These are phyloP conservation scores for Pelargonium myrrhifolium DNA, from an alignment of 441 rosid genomes.

Conservation along the genomic window DNA sequence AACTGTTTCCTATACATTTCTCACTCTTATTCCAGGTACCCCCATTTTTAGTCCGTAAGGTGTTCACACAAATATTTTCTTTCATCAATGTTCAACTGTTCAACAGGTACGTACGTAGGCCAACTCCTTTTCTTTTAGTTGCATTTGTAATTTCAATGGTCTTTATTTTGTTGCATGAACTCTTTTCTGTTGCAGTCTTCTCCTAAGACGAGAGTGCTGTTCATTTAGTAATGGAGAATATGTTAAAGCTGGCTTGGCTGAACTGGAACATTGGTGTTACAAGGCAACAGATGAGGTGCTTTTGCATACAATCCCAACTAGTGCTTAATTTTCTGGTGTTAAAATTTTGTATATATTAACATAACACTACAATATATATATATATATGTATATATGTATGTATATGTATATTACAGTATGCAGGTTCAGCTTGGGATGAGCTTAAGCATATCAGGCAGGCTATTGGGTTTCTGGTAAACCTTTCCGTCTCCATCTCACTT, in stretches of 20 bases:
- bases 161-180: neutral
- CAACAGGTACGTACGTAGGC: constrained; percentile 49
- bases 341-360: constrained; percentile 10
- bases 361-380: no score
- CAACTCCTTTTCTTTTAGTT: neutral
- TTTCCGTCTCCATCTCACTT: constrained; percentile 1
- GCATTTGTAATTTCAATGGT: neutral
- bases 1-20: no score
- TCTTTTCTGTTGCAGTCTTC: constrained; percentile 43
- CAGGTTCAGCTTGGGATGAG: constrained; percentile 78
- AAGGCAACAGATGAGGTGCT: constrained; percentile 95
- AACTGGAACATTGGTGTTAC: constrained; percentile 94
- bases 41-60: constrained; percentile 78
- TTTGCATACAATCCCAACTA: no score
- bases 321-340: no score
- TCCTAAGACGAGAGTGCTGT: constrained; percentile 91
- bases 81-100: constrained; percentile 84
- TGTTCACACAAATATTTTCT: constrained; percentile 84
- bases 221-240: constrained; percentile 98
- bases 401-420: no score
- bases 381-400: no score
- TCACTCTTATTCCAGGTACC: constrained; percentile 51
- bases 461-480: constrained; percentile 64
- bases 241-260: constrained; percentile 92
- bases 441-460: constrained; percentile 74